Base-by-base conservation (phyloP, 2,329 filamentous ascomycete genomes). In the Fusarium chaquense region DNA sequence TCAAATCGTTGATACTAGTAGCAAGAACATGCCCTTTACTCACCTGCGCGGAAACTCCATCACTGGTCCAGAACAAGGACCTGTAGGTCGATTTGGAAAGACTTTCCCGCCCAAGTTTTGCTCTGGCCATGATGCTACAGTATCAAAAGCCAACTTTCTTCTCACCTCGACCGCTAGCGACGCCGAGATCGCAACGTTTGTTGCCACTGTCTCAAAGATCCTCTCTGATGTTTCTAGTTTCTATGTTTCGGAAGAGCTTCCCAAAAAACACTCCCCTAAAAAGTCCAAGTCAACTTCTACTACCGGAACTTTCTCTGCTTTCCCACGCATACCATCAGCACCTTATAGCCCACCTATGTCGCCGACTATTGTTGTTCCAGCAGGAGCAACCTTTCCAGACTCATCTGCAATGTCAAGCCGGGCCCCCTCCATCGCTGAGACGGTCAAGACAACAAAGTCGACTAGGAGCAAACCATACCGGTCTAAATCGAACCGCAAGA, bases 101-200 rank as follows among this genome's bases (percentile, higher is more conserved):
- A 67, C 73, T 20, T 55, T 73, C 8, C 63, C 72, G 13, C 65
- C 75, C 9, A 71, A 71, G 16, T 71, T 71, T n/a, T 71, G 66
- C 33, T 72, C 77, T 12, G 73, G 73, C 15, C 71, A 74, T 12
- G 76, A 77, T 32, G 69, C 77, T 9, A 78, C 79, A 0, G 81
- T 86, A 28, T 83, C 84, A 1, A 84, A 84, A 58, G 86, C 85
- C 43, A 87, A 90, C 73, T 88, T 86, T 68, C 79, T 89, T 12
- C 80, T 90, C 26, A 84, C 86, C 0, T 86, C 85, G 4, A 83
- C 81, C 2, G 88, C 88, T 5, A 85, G 81, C 10, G 83, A 85
- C 16, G 73, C 79, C 5, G 87, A 90, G 68, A 84, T 89, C 35
- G 80, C 83, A 0, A 82, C 79, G 0, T 87, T 90, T 64, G 80